Evolutionary conservation across 768 basidiomycete genomes (phyloP).

Genomic region (Hygrophoropsis aurantiaca): DNA sequence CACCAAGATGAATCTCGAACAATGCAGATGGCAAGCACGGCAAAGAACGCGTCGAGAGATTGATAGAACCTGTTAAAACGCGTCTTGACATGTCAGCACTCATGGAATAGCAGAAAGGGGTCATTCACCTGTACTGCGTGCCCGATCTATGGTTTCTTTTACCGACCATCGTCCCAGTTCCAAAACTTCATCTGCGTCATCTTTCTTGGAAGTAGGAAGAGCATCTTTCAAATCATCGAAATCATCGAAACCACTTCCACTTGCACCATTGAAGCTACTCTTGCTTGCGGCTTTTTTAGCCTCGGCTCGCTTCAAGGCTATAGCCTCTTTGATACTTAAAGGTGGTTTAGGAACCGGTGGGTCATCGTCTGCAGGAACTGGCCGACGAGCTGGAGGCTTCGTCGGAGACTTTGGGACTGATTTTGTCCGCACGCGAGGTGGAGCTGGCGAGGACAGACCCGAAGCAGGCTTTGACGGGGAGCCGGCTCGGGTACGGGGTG

Average conservation of each 20-base stretch:
- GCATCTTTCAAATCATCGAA: constrained; percentile 51
- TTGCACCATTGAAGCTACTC: constrained; percentile 23
- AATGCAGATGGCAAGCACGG: constrained; percentile 74
- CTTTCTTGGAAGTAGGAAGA: constrained; percentile 29
- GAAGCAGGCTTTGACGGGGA: constrained; percentile 30
- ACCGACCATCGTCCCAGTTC: constrained; percentile 60
- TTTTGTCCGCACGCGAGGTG: constrained; percentile 36
- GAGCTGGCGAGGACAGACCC: constrained; percentile 22
- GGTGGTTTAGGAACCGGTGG: constrained; percentile 30
- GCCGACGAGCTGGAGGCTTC: constrained; percentile 22
- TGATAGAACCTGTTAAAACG: constrained; percentile 62
- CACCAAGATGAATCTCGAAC: constrained; percentile 77
- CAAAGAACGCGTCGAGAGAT: constrained; percentile 71
- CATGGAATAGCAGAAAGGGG: constrained; percentile 31
- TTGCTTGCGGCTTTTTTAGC: constrained; percentile 55
- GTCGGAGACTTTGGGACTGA: constrained; percentile 35
- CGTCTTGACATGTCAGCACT: constrained; percentile 48
- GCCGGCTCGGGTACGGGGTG: constrained; percentile 30
- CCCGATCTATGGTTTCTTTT: constrained; percentile 75
- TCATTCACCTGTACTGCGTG: constrained; percentile 69
- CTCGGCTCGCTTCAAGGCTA: constrained; percentile 77
- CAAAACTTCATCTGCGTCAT: constrained; percentile 49
- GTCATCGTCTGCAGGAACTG: constrained; percentile 17
- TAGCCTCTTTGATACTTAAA: constrained; percentile 70
- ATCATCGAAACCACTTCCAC: constrained; percentile 30